phyloP scores from a whole-genome alignment of 768 basidiomycete species.

The Daedalea quercina region DNA sequence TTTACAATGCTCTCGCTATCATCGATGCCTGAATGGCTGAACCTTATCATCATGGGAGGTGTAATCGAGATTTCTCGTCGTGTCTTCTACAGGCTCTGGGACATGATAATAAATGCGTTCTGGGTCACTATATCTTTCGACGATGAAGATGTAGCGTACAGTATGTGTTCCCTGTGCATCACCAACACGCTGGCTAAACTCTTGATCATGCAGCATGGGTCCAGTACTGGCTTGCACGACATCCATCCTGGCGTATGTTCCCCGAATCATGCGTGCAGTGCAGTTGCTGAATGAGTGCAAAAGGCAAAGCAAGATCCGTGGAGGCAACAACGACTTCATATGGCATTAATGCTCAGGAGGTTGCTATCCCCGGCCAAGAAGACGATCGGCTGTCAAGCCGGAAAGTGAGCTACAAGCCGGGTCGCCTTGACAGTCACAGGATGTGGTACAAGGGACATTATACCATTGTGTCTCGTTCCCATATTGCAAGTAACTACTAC shows the following conservation, averaged over 20 bases:
- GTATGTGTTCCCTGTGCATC: conserved; percentile 28
- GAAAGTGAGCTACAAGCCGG: no score
- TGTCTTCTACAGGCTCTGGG: conserved; percentile 35
- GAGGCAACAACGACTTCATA: conserved; percentile 28
- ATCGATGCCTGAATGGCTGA: conserved; percentile 34
- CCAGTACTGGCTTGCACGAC: conserved; percentile 59
- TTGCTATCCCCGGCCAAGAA: no score
- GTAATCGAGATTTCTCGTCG: conserved; percentile 54
- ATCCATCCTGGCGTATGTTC: conserved; percentile 50
- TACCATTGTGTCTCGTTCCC: conserved; percentile 25
- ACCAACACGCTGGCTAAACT: background rate
- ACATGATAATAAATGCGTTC: conserved; percentile 40
- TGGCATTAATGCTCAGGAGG: no score
- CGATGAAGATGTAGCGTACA: conserved; percentile 47
- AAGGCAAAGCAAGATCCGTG: background rate
- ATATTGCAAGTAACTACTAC: conserved; percentile 21
- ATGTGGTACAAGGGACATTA: conserved; percentile 40
- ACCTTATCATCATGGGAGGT: conserved; percentile 57
- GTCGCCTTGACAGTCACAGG: conserved; percentile 22
- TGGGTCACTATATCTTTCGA: conserved; percentile 60
- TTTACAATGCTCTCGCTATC: no score
- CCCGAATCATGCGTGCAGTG: no score
- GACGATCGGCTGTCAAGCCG: no score
- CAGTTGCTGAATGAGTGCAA: background rate
- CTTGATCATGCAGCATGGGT: conserved; percentile 47